Evolutionary conservation across 306 rosid species (phyloP).

Genomic region (Abrus precatorius): DNA sequence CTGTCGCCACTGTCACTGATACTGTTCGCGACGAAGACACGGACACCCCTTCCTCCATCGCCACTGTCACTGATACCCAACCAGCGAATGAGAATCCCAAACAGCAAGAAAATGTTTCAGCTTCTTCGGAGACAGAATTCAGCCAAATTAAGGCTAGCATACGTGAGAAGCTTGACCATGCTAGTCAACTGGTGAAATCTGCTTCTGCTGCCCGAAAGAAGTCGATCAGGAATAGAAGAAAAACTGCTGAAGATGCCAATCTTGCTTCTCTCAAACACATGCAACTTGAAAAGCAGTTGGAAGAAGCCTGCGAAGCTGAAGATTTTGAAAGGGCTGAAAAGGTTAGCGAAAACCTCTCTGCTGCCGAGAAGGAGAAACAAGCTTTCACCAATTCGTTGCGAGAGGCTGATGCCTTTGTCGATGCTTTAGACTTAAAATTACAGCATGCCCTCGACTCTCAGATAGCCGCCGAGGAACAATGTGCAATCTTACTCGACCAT

Average conservation of each 20-base stretch:
- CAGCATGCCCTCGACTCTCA: slow-evolving; percentile 64
- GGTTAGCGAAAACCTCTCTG: slow-evolving; percentile 71
- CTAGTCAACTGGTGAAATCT: slow-evolving; percentile 60
- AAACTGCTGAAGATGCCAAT: slow-evolving; percentile 55
- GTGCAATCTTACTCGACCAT: slow-evolving; percentile 60
- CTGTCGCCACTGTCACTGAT: no score
- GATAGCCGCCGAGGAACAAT: slow-evolving; percentile 73
- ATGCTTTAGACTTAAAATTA: slow-evolving; percentile 68
- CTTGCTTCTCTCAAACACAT: slow-evolving; percentile 53
- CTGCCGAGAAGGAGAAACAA: slow-evolving; percentile 67
- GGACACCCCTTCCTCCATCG: slow-evolving; percentile 18
- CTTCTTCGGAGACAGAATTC: slow-evolving; percentile 54
- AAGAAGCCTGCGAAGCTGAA: slow-evolving; percentile 85
- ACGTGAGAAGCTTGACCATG: slow-evolving; percentile 59
- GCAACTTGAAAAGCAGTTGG: slow-evolving; percentile 74
- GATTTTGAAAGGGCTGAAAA: slow-evolving; percentile 81
- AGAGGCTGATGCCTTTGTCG: slow-evolving; percentile 64
- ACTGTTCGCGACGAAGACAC: no score
- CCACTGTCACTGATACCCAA: not conserved
- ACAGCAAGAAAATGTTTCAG: not conserved
- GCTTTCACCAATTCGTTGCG: slow-evolving; percentile 53
- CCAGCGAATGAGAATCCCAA: slow-evolving; percentile 13
- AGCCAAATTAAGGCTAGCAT: slow-evolving; percentile 56
- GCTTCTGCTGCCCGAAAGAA: slow-evolving; percentile 70
- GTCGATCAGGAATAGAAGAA: slow-evolving; percentile 66